Conservation (phyloP, 345 rosid genomes). For the Salix koriyanagi region DNA sequence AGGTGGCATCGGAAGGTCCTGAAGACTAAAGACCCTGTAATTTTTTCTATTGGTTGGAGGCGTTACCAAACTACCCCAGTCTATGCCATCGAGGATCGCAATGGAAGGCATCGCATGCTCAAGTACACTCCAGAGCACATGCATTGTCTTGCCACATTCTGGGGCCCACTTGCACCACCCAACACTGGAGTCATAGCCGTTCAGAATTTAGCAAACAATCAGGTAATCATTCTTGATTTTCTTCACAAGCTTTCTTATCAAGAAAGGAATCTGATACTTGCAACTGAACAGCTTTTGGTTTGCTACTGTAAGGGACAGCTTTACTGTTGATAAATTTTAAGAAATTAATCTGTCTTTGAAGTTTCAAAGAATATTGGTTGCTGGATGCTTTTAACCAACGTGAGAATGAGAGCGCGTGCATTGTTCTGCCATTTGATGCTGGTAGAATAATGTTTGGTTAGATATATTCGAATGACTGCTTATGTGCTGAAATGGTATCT, state of each 20-base stretch:
- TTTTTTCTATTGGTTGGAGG: constrained; percentile 94
- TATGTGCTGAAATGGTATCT: background rate
- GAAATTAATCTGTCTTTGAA: background rate
- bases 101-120: too few relatives aligned
- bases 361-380: background rate
- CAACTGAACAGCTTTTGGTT: background rate
- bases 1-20: constrained; percentile 92
- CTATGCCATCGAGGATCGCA: too few relatives aligned
- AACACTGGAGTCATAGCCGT: constrained; percentile 83
- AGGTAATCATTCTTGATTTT: constrained; percentile 41
- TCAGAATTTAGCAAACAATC: constrained; percentile 70
- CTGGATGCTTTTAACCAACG: background rate
- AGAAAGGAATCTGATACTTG: background rate
- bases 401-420: background rate
- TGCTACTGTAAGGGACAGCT: background rate
- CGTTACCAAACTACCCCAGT: constrained; percentile 84
- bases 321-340: background rate
- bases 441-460: background rate
- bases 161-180: constrained; percentile 98
- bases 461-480: too few relatives aligned
- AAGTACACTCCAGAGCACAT: too few relatives aligned
- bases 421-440: background rate
- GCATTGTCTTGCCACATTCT: constrained; percentile 94
- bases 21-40: constrained; percentile 84
- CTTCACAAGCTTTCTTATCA: background rate